These are phyloP conservation scores for Alternaria longipes DNA, from an alignment of 2,329 filamentous ascomycete species.

Conservation along the genomic window DNA sequence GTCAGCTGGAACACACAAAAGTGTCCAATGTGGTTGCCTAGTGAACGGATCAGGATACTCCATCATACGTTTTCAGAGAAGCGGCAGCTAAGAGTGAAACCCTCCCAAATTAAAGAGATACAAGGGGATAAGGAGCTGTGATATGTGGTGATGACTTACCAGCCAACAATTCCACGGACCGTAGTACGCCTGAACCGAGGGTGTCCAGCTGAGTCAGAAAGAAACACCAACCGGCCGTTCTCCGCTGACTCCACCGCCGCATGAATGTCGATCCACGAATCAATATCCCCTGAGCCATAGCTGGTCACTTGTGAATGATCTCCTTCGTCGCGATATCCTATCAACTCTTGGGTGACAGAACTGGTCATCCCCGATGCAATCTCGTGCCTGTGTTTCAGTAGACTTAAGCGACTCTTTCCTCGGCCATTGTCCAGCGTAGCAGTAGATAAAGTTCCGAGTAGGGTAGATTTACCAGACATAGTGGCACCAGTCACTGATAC, in stretches of 20 bases:
- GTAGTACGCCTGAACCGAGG: constrained; percentile 89
- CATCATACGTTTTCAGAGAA: neutral
- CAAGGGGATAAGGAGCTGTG: too few relatives aligned
- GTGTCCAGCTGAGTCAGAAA: constrained; percentile 92
- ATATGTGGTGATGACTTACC: constrained; percentile 56
- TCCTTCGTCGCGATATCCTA: constrained; percentile 72
- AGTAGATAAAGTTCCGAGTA: constrained; percentile 87
- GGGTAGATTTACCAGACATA: constrained; percentile 89
- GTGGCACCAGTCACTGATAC: constrained; percentile 90
- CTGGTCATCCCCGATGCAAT: constrained; percentile 91
- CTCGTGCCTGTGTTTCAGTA: constrained; percentile 93
- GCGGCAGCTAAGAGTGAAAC: neutral
- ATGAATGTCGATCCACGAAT: constrained; percentile 95
- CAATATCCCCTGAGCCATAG: constrained; percentile 85
- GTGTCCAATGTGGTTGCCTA: constrained; percentile 84
- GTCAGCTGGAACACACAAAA: constrained; percentile 87
- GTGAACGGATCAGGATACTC: constrained; percentile 11
- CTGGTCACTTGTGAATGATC: constrained; percentile 69
- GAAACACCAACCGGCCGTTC: constrained; percentile 79
- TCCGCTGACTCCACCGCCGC: constrained; percentile 75
- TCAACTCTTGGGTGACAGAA: constrained; percentile 90
- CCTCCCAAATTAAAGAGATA: neutral
- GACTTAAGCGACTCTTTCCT: constrained; percentile 85
- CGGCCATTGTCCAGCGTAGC: constrained; percentile 90
- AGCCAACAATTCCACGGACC: constrained; percentile 88